Conservation (phyloP, 2,329 filamentous ascomycete species). For the Lachnellula hyalina region DNA sequence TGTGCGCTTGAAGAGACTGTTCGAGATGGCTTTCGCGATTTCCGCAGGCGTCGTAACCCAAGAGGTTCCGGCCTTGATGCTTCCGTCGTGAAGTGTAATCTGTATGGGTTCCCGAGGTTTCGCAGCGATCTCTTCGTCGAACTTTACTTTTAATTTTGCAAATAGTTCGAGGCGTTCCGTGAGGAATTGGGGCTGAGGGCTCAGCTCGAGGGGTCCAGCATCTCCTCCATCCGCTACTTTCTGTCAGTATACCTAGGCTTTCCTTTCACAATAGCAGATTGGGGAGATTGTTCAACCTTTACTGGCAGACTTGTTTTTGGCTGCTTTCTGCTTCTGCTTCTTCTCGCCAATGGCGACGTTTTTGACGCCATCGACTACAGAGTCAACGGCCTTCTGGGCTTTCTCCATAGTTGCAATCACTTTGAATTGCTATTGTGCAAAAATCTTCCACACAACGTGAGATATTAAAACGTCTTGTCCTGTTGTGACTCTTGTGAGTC, state of each 20-base stretch:
- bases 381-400: slow-evolving; percentile 42
- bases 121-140: slow-evolving; percentile 67
- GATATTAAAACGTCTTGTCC: not conserved
- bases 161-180: slow-evolving; percentile 81
- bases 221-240: slow-evolving; percentile 35
- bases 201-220: slow-evolving; percentile 41
- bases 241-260: not conserved
- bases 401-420: slow-evolving; percentile 40
- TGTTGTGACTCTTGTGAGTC: not conserved
- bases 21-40: slow-evolving; percentile 75
- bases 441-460: not conserved
- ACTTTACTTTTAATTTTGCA: slow-evolving; percentile 78
- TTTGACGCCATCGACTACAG: slow-evolving; percentile 54
- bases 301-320: slow-evolving; percentile 46
- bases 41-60: slow-evolving; percentile 87
- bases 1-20: slow-evolving; percentile 77
- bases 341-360: slow-evolving; percentile 48
- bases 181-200: slow-evolving; percentile 67
- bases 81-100: slow-evolving; percentile 69
- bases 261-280: too few relatives aligned
- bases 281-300: not conserved
- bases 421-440: slow-evolving; percentile 11
- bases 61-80: slow-evolving; percentile 66
- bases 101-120: slow-evolving; percentile 71
- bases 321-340: slow-evolving; percentile 32